These are phyloP conservation scores for Nicotiana attenuata DNA, from an alignment of 257 asterid genomes.

Conservation along the genomic window DNA sequence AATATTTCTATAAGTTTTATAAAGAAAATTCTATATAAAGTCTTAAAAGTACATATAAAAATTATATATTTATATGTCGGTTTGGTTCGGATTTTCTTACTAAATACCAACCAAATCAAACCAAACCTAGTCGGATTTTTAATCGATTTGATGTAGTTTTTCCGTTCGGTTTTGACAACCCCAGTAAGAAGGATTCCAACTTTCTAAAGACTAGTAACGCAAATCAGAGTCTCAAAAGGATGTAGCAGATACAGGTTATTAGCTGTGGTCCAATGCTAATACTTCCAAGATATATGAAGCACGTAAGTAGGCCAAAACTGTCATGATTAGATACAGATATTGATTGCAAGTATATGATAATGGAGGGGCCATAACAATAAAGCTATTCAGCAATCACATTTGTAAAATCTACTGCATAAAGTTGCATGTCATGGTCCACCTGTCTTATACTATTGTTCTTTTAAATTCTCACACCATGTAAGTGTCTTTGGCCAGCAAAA, in stretches of 20 bases:
- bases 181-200: background rate
- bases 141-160: too few relatives aligned
- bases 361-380: conserved; percentile 42
- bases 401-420: conserved; percentile 34
- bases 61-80: too few relatives aligned
- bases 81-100: too few relatives aligned
- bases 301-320: conserved; percentile 33
- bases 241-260: background rate
- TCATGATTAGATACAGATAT: conserved; percentile 38
- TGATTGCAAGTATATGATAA: conserved; percentile 25
- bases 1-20: too few relatives aligned
- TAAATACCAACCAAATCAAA: too few relatives aligned
- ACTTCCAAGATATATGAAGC: conserved; percentile 20
- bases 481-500: background rate
- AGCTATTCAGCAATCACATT: conserved; percentile 31
- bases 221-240: background rate
- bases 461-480: background rate
- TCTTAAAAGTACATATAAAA: too few relatives aligned
- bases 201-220: background rate
- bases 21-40: too few relatives aligned
- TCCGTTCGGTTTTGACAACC: too few relatives aligned
- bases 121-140: too few relatives aligned
- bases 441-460: conserved; percentile 12
- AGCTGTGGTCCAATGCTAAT: conserved; percentile 13
- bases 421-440: conserved; percentile 30